These are phyloP conservation scores for Leavenworthia alabamica DNA, from an alignment of 345 rosid species.

Conservation along the genomic window DNA sequence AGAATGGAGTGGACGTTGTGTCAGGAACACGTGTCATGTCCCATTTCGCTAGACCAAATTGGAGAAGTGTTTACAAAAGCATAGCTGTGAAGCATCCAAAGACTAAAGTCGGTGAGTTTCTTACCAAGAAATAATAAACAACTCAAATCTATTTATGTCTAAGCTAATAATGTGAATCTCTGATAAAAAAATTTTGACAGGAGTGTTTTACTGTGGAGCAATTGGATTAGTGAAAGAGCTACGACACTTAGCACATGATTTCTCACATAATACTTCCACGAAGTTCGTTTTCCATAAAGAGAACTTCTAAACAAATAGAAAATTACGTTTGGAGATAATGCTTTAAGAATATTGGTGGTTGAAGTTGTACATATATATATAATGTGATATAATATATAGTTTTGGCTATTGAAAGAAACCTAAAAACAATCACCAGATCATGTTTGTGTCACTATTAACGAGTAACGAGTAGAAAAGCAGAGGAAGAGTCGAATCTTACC, in stretches of 20 bases:
- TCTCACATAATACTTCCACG: conserved; percentile 57
- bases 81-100: conserved; percentile 52
- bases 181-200: conserved; percentile 27
- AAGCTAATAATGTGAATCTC: background rate
- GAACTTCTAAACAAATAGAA: conserved; percentile 39
- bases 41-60: conserved; percentile 70
- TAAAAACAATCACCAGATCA: background rate
- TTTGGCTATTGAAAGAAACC: background rate
- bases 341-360: conserved; percentile 13
- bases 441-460: background rate
- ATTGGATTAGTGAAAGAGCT: conserved; percentile 52
- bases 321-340: background rate
- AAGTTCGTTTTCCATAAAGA: conserved; percentile 67
- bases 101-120: conserved; percentile 54
- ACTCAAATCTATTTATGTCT: background rate
- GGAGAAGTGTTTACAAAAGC: conserved; percentile 63
- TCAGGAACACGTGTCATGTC: conserved; percentile 77
- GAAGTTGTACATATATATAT: background rate
- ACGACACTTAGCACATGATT: conserved; percentile 45
- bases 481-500: conserved; percentile 14
- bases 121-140: background rate
- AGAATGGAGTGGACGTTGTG: conserved; percentile 72
- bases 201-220: conserved; percentile 67
- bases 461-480: background rate
- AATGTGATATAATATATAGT: conserved; percentile 5